Percentiles rank a stretch among this genome's conserved stretches.
Conservation (phyloP, 495 filamentous ascomycete species). For the Cairneyella variabilis region DNA sequence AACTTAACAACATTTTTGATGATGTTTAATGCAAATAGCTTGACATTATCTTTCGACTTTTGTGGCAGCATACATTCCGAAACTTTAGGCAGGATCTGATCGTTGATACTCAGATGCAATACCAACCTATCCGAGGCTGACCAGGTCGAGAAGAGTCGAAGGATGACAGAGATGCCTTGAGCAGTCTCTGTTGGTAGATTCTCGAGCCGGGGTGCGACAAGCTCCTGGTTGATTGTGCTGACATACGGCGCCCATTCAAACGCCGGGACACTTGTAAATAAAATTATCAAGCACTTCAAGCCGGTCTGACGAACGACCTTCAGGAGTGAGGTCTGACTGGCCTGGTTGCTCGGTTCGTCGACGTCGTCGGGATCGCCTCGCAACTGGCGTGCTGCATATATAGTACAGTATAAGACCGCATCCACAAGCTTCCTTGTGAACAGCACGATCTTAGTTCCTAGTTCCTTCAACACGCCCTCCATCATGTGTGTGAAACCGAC, state of each 20-base stretch:
- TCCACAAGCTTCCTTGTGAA: constrained; percentile 63
- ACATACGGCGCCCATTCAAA: constrained; percentile 71
- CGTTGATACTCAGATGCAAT: constrained; percentile 63
- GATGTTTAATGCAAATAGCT: constrained; percentile 74
- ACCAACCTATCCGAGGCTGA: constrained; percentile 61
- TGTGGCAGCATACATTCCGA: constrained; percentile 66
- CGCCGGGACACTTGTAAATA: constrained; percentile 65
- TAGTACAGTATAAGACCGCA: constrained; percentile 72
- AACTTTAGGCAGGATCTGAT: constrained; percentile 60
- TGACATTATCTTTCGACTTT: constrained; percentile 85
- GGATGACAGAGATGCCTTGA: constrained; percentile 77
- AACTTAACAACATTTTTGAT: constrained; percentile 60
- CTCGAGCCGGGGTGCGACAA: constrained; percentile 71
- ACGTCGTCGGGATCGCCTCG: constrained; percentile 32
- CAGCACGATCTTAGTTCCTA: constrained; percentile 62
- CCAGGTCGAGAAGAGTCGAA: constrained; percentile 80
- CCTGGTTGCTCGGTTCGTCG: constrained; percentile 39
- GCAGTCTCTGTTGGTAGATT: constrained; percentile 83
- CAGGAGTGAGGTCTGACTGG: constrained; percentile 51
- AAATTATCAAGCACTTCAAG: constrained; percentile 71
- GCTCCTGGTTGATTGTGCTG: constrained; percentile 62
- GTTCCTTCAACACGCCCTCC: constrained; percentile 77
- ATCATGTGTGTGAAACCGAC: constrained; percentile 87
- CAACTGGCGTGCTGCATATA: constrained; percentile 62
- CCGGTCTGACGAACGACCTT: constrained; percentile 69